Evolutionary conservation across 805 yeast species (phyloP), one percentile per base, ranked within the genome.

Genomic region (Pichia rugopelliculosa): DNA sequence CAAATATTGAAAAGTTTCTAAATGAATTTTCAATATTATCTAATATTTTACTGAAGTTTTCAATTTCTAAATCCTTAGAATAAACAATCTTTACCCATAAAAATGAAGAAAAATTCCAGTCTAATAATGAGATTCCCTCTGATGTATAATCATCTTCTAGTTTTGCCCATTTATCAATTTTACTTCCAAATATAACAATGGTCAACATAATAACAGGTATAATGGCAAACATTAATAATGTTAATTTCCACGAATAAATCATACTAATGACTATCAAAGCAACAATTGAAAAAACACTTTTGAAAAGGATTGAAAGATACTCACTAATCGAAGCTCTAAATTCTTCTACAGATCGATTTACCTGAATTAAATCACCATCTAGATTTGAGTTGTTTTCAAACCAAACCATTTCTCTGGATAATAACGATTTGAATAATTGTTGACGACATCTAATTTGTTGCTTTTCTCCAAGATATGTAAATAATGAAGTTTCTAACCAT

Each of bases 231-330:
- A 84, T 77, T 1, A 93, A 76, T 23, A 93, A 65, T 0, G 97
- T 86, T 11, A 93, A 71, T 4, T 86, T 74, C 97, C 97, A 91
- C 3, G 95, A 86, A 51, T 80, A 82, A 51, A 75, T 74, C 60
- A 93, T 75, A 1, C 96, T 80, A 0, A 85, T 77, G 1, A 77
- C 72, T 1, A 83, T 59, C 11, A 84, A 64, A 0, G 84, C 77
- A 4, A 77, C 45, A 0, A 79, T 66, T 0, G 88, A 73, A 0
- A 79, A 75, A 1, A 71, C 37, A 9, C 79, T 73, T 53, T 81
- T 81, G 12, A 78, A 58, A 1, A 82, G 57, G 20, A 81, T 55
- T 0, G 85, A 88, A 17, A 80, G 59, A 3, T 82, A 76, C 58
- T 84, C 90, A 3, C 91, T 78, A 5, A 78, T 70, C 1, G 89